Percentiles rank a stretch among this genome's conserved stretches.
Evolutionary conservation across 192 early-diverging fungal species (phyloP).

Genomic region (Gamsiella multidivaricata): DNA sequence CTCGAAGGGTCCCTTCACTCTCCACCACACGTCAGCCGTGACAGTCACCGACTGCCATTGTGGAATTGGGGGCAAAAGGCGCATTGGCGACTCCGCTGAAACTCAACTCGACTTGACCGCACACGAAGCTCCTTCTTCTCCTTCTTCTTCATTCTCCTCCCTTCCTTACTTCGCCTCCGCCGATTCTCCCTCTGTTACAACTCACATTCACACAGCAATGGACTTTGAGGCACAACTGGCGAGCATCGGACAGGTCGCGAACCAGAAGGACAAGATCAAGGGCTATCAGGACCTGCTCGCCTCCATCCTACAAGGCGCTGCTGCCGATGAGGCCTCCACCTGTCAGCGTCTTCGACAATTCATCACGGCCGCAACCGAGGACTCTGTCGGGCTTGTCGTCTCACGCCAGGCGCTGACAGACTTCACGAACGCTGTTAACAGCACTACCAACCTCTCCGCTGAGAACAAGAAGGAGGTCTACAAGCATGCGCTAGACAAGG

Average conservation of each 20-base stretch:
- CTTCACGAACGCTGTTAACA: conserved; percentile 71
- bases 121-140: neutral
- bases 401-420: conserved; percentile 81
- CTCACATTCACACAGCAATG: conserved; percentile 14
- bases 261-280: conserved; percentile 56
- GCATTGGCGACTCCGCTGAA: neutral
- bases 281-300: conserved; percentile 50
- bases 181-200: neutral
- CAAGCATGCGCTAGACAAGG: conserved; percentile 72
- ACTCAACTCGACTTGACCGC: no score
- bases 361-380: conserved; percentile 69
- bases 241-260: conserved; percentile 29
- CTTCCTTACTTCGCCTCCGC: neutral
- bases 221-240: conserved; percentile 34
- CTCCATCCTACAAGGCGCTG: conserved; percentile 23
- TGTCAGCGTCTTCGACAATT: conserved; percentile 43
- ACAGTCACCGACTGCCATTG: neutral
- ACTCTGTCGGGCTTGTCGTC: conserved; percentile 78
- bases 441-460: conserved; percentile 48
- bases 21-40: neutral
- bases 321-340: conserved; percentile 8
- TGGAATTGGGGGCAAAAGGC: neutral
- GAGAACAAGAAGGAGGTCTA: conserved; percentile 69
- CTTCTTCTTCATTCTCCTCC: neutral
- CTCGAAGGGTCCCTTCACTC: neutral